Percentiles rank a stretch among this genome's conserved stretches.
Evolutionary conservation across 768 basidiomycete species (phyloP).

Genomic region (Rhizopogon vulgaris): DNA sequence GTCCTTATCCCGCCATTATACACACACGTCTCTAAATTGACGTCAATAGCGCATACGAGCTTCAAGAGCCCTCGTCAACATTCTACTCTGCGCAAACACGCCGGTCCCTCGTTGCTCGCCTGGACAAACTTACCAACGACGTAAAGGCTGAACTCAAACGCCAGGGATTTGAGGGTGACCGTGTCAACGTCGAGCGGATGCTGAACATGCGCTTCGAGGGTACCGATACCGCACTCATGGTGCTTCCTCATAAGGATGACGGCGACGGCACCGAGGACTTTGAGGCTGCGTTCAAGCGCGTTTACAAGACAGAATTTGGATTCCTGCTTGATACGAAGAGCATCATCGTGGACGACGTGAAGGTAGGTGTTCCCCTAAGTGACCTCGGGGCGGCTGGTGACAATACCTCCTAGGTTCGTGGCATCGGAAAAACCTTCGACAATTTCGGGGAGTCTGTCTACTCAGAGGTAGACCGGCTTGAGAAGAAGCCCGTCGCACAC

Average conservation of each 20-base stretch:
- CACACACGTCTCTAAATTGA: background rate
- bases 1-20: conserved; percentile 3
- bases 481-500: conserved; percentile 30
- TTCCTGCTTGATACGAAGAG: conserved; percentile 82
- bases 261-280: conserved; percentile 66
- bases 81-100: conserved; percentile 63
- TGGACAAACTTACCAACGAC: conserved; percentile 60
- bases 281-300: conserved; percentile 69
- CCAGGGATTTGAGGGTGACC: conserved; percentile 75
- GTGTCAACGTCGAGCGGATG: conserved; percentile 75
- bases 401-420: conserved; percentile 53
- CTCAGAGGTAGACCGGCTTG: conserved; percentile 57
- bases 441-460: conserved; percentile 74
- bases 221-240: conserved; percentile 90
- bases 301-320: conserved; percentile 85
- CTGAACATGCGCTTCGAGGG: conserved; percentile 92
- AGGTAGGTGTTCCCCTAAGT: conserved; percentile 36
- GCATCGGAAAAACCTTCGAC: conserved; percentile 88
- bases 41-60: conserved; percentile 61
- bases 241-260: conserved; percentile 46
- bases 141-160: conserved; percentile 62
- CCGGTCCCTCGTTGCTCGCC: conserved; percentile 48
- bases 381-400: background rate
- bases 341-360: conserved; percentile 88
- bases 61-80: conserved; percentile 85